phyloP scores from a whole-genome alignment of 192 early-diverging fungal genomes.

The Coemansia reversa region DNA sequence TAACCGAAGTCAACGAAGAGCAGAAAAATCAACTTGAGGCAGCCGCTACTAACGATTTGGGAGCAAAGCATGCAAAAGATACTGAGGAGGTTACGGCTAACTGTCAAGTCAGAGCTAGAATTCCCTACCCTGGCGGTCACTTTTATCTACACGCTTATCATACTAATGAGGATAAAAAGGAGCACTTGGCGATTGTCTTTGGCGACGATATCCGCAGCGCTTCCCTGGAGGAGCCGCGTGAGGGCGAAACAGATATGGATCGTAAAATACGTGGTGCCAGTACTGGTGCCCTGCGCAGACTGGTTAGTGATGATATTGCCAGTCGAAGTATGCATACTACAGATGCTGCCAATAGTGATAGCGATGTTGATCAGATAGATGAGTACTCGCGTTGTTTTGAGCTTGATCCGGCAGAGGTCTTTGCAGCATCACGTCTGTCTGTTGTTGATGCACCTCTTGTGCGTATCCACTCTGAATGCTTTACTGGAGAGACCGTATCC shows the following conservation, averaged over 20 bases:
- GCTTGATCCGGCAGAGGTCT: constrained; percentile 30
- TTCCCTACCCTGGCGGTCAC: constrained; percentile 76
- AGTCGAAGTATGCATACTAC: not conserved
- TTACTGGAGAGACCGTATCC: constrained; percentile 92
- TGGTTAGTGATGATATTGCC: constrained; percentile 45
- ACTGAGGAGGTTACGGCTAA: constrained; percentile 9
- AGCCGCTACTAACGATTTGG: not conserved
- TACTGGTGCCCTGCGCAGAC: constrained; percentile 54
- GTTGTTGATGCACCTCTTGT: constrained; percentile 66
- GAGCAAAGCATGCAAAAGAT: not conserved
- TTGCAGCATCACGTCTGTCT: constrained; percentile 36
- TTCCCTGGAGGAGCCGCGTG: constrained; percentile 63
- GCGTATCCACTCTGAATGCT: constrained; percentile 96
- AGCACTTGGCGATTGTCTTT: constrained; percentile 94
- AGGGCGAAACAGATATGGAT: constrained; percentile 76
- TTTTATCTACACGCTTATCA: constrained; percentile 83
- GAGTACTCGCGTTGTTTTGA: constrained; percentile 19
- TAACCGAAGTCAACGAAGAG: not conserved
- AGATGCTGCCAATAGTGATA: not conserved
- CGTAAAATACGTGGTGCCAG: constrained; percentile 79
- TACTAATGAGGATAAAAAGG: constrained; percentile 80
- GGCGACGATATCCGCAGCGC: constrained; percentile 74
- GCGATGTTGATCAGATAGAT: constrained; percentile 1
- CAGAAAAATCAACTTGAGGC: not conserved
- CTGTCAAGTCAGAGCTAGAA: constrained; percentile 69